These are phyloP conservation scores for Jaenimonas drosophilae DNA, from an alignment of 208 protist genomes.

Conservation along the genomic window DNA sequence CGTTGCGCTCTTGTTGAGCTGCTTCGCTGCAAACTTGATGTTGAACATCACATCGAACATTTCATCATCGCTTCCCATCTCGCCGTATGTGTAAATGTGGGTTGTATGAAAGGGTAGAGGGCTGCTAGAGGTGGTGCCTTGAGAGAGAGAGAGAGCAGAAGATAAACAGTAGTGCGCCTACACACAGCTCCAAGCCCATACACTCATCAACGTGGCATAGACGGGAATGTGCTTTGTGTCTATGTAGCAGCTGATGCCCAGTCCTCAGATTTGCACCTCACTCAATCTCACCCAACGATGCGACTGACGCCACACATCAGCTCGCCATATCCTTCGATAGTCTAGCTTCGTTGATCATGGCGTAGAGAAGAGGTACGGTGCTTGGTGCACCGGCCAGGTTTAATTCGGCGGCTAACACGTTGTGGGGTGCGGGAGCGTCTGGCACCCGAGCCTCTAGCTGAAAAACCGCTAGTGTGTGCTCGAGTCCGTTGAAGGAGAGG, in stretches of 20 bases:
- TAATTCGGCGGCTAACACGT: conserved; percentile 63
- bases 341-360: conserved; percentile 68
- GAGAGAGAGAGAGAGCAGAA: too few species aligned
- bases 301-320: conserved; percentile 1
- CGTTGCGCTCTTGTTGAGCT: conserved; percentile 82
- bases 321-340: conserved; percentile 30
- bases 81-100: neutral
- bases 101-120: too few species aligned
- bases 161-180: too few species aligned
- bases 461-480: conserved; percentile 86
- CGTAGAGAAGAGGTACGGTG: conserved; percentile 64
- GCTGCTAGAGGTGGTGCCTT: too few species aligned
- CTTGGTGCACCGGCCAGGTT: conserved; percentile 61
- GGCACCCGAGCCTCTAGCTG: conserved; percentile 52
- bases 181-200: neutral
- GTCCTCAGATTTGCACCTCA: too few species aligned
- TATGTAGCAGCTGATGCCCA: neutral
- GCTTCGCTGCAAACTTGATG: conserved; percentile 94
- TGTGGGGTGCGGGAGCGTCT: conserved; percentile 39
- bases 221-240: neutral
- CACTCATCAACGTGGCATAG: neutral
- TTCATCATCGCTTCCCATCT: conserved; percentile 55
- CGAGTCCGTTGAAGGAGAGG: conserved; percentile 82
- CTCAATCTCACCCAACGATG: too few species aligned
- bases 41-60: conserved; percentile 92